Conservation (phyloP, 2,329 filamentous ascomycete species). For the Cladophialophora exuberans region DNA sequence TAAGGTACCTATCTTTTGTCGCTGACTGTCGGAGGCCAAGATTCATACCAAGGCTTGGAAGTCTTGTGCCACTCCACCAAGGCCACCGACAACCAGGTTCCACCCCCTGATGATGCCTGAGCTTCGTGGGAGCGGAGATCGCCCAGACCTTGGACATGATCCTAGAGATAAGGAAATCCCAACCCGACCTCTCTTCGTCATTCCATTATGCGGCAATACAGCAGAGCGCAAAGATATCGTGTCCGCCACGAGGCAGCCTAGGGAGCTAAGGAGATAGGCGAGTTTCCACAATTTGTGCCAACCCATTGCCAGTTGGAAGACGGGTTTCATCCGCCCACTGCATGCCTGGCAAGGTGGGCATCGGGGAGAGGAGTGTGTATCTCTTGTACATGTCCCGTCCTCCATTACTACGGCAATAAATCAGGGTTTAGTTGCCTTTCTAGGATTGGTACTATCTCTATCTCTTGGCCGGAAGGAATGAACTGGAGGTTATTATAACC, state of each 20-base stretch:
- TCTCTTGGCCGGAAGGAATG: not conserved
- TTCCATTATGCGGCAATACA: not conserved
- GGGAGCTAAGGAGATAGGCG: not conserved
- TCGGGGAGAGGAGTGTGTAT: not conserved
- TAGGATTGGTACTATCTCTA: not conserved
- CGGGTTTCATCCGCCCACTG: no score
- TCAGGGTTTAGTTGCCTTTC: slow-evolving; percentile 3
- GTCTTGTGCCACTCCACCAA: not conserved
- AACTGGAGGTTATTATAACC: not conserved
- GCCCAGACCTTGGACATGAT: slow-evolving; percentile 62
- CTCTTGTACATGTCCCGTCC: not conserved
- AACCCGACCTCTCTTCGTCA: no score
- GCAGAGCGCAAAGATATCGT: not conserved
- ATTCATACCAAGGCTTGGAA: not conserved
- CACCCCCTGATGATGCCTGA: slow-evolving; percentile 58
- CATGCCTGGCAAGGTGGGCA: not conserved
- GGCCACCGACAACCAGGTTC: not conserved
- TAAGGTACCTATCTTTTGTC: no score
- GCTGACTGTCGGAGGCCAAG: not conserved
- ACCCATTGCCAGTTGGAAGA: no score
- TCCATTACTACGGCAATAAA: not conserved
- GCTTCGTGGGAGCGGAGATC: slow-evolving; percentile 66
- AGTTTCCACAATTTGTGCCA: no score
- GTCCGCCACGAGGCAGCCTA: not conserved
- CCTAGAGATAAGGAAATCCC: slow-evolving; percentile 37